These are phyloP conservation scores for Colletotrichum liriopes DNA, from an alignment of 2,329 filamentous ascomycete genomes.

Conservation along the genomic window DNA sequence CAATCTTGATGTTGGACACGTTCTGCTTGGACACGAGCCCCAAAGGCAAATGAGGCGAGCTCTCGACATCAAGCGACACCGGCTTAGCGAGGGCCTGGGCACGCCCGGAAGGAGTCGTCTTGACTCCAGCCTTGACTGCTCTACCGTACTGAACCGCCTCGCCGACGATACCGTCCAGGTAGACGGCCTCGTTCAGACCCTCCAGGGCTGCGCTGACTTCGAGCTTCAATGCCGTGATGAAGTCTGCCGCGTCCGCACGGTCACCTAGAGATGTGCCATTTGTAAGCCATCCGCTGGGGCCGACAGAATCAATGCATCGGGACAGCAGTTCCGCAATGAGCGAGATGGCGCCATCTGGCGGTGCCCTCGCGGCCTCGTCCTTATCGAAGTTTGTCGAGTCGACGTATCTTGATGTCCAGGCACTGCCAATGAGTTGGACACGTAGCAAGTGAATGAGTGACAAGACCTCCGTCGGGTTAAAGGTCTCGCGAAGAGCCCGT, in stretches of 20 bases:
- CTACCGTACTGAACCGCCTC: conserved; percentile 77
- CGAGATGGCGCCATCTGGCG: conserved; percentile 78
- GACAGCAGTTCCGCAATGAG: conserved; percentile 81
- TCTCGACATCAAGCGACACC: conserved; percentile 61
- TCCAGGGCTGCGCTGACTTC: conserved; percentile 82
- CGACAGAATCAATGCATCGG: conserved; percentile 82
- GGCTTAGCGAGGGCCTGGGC: conserved; percentile 54
- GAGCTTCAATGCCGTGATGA: conserved; percentile 75
- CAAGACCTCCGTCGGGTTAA: conserved; percentile 78
- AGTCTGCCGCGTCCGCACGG: conserved; percentile 71
- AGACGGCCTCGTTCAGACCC: conserved; percentile 78
- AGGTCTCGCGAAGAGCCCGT: conserved; percentile 73
- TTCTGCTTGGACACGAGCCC: conserved; percentile 75
- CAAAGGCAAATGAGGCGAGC: conserved; percentile 75
- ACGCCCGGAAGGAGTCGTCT: conserved; percentile 35
- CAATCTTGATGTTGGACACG: conserved; percentile 71
- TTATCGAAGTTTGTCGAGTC: conserved; percentile 68
- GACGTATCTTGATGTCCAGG: conserved; percentile 82
- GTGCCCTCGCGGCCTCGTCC: conserved; percentile 55
- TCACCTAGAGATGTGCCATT: conserved; percentile 68
- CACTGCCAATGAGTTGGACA: conserved; percentile 80
- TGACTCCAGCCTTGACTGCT: conserved; percentile 47
- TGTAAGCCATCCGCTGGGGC: conserved; percentile 80
- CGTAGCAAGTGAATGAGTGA: conserved; percentile 81
- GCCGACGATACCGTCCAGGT: conserved; percentile 74